phyloP scores from a whole-genome alignment of 495 filamentous ascomycete genomes.

The Neurospora sublineolata region DNA sequence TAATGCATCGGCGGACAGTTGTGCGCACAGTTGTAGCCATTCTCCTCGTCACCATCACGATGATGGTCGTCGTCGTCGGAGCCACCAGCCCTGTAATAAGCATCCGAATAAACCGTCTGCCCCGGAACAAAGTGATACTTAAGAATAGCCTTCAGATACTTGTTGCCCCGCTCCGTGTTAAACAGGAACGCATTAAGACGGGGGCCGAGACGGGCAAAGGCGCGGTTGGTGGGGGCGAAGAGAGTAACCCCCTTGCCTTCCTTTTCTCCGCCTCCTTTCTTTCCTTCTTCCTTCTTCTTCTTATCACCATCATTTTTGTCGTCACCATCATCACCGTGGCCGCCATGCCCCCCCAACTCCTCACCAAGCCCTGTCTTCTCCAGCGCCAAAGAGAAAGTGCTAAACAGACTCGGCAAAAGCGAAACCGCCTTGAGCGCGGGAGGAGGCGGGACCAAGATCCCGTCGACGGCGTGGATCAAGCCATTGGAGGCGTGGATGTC shows the following conservation, averaged over 20 bases:
- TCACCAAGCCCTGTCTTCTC: constrained; percentile 52
- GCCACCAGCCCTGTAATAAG: constrained; percentile 41
- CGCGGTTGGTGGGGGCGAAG: constrained; percentile 66
- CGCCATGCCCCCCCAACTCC: constrained; percentile 1
- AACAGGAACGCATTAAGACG: constrained; percentile 69
- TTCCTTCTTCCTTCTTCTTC: neutral
- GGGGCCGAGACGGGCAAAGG: constrained; percentile 60
- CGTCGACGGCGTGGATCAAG: constrained; percentile 64
- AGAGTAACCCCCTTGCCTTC: constrained; percentile 41
- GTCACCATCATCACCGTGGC: neutral
- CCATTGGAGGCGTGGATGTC: constrained; percentile 63
- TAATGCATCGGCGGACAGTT: constrained; percentile 30
- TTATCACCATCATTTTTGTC: neutral
- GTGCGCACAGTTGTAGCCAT: neutral
- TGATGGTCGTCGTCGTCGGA: too few species aligned
- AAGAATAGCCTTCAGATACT: constrained; percentile 62
- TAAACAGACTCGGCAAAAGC: constrained; percentile 60
- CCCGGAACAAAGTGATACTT: constrained; percentile 67
- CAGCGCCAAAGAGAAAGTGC: constrained; percentile 62
- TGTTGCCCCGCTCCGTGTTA: constrained; percentile 47
- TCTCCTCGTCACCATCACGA: neutral
- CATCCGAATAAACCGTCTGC: constrained; percentile 74
- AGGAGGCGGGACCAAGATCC: constrained; percentile 63
- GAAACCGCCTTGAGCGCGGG: constrained; percentile 46
- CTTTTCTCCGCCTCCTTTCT: neutral